These are phyloP conservation scores for Zymoseptoria passerinii DNA, from an alignment of 2,329 filamentous ascomycete species.

Conservation along the genomic window DNA sequence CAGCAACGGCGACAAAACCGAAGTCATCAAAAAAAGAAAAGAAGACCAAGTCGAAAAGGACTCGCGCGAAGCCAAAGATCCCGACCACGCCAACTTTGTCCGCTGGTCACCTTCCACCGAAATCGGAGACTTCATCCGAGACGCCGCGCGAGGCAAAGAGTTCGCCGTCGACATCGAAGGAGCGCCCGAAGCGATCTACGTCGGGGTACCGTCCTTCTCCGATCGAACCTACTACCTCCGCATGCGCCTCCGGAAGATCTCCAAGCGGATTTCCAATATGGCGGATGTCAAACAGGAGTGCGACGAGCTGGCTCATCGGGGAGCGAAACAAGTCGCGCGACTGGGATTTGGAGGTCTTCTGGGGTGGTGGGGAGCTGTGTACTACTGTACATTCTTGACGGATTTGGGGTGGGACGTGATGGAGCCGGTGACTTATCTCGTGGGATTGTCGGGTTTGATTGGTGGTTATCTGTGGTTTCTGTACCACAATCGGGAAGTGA, in stretches of 20 bases:
- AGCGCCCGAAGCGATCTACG: conserved; percentile 56
- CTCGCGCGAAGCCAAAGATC: conserved; percentile 22
- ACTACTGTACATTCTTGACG: conserved; percentile 59
- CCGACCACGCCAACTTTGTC: conserved; percentile 58
- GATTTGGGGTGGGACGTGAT: conserved; percentile 83
- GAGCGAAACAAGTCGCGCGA: conserved; percentile 70
- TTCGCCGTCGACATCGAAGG: conserved; percentile 81
- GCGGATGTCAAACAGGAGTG: conserved; percentile 73
- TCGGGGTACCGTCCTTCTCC: conserved; percentile 77
- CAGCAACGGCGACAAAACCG: conserved; percentile 24
- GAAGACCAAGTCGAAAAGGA: conserved; percentile 36
- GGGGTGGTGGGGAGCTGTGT: conserved; percentile 76
- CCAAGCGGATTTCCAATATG: conserved; percentile 58
- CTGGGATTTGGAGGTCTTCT: conserved; percentile 66
- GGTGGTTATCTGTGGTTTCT: conserved; percentile 89
- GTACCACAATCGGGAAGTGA: conserved; percentile 79
- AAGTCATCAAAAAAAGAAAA: conserved; percentile 22
- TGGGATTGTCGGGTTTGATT: conserved; percentile 77
- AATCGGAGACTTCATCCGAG: conserved; percentile 87
- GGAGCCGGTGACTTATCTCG: conserved; percentile 84
- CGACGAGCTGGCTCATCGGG: conserved; percentile 65
- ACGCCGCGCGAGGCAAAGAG: conserved; percentile 74
- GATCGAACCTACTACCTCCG: conserved; percentile 87
- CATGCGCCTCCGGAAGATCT: conserved; percentile 64
- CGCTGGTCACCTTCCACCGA: conserved; percentile 85